Conservation (phyloP, 179 eudicot species). For the Beta lomatogona region DNA sequence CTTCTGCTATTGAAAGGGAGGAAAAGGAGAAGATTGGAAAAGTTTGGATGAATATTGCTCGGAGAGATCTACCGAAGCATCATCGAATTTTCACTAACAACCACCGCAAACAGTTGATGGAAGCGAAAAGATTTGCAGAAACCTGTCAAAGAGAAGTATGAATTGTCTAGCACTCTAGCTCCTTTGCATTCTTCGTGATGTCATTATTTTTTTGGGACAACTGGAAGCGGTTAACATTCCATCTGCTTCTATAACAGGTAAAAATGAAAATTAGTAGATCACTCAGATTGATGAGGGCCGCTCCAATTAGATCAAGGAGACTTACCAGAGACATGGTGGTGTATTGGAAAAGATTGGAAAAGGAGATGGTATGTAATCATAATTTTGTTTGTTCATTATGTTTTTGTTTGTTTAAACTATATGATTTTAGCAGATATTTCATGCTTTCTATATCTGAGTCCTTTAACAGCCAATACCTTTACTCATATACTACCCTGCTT, state of each 20-base stretch:
- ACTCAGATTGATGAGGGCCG: conserved; percentile 78
- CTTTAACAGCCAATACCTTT: not conserved
- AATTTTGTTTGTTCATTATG: not conserved
- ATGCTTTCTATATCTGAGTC: conserved; percentile 6
- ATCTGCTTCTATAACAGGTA: conserved; percentile 54
- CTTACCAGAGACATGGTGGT: conserved; percentile 92
- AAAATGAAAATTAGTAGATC: conserved; percentile 93
- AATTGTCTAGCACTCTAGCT: not conserved
- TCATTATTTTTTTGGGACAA: conserved; percentile 1
- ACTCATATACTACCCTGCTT: not conserved
- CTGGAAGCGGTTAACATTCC: conserved; percentile 9
- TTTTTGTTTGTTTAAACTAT: not conserved
- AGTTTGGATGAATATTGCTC: conserved; percentile 79
- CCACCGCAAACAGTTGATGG: conserved; percentile 70
- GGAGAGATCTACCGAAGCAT: conserved; percentile 81
- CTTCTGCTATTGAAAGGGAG: conserved; percentile 79
- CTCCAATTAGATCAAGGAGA: conserved; percentile 77
- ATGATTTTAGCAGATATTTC: too few relatives aligned
- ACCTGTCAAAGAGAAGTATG: conserved; percentile 92
- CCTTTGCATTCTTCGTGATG: not conserved
- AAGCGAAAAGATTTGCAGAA: conserved; percentile 89
- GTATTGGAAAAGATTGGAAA: conserved; percentile 94
- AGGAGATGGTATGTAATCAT: conserved; percentile 78
- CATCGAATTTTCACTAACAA: conserved; percentile 62
- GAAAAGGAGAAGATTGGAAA: conserved; percentile 79